Base-by-base conservation (phyloP, 805 yeast species). In the Candida saitoana region DNA sequence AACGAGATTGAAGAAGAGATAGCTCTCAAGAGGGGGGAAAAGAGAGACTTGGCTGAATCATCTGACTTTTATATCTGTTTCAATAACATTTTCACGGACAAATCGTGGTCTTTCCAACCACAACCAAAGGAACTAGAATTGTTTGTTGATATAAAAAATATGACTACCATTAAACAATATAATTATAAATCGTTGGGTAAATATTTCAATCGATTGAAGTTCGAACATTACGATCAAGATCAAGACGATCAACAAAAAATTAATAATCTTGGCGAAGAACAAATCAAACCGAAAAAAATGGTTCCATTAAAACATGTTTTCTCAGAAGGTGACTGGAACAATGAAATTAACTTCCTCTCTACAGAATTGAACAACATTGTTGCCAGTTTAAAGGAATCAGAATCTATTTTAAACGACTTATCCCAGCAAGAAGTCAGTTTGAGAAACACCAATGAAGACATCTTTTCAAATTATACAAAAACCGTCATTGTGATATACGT, bases 51-150 rank as follows among this genome's bases (percentile, higher is more conserved):
- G 7, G 8, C 41, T 43, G 65, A 61, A 4, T 56, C 54, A 39
- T 61, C 63, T 6, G 49, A 55, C 30, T 57, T 69, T 15, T 56
- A 65, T 47, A 54, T 69, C 14, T 69, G 75, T 47, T 69, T 69
- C 51, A 74, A 69, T 50, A 69, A 69, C 47, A 39, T 68, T 22
- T 69, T 62, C 51, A 52, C 48, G 34, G 75, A 69, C 49, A 62
- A 63, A 45, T 65, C 71, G 6, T 69, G 73, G 73, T 62, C 71
- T 15, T 69, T 66, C 47, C 51, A 53, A 14, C 68, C 71, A 4
- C 45, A 45, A 18, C 20, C 52, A 4, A 52, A 59, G 27, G 72
- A 69, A 31, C 53, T 69, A 11, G 62, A 62, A 42, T 36, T 69
- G 29, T 49, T 41, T 12, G 71, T 69, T 15, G 60, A 62, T 38